phyloP scores from a whole-genome alignment of 208 protist species.

The Trypanosoma rangeli region DNA sequence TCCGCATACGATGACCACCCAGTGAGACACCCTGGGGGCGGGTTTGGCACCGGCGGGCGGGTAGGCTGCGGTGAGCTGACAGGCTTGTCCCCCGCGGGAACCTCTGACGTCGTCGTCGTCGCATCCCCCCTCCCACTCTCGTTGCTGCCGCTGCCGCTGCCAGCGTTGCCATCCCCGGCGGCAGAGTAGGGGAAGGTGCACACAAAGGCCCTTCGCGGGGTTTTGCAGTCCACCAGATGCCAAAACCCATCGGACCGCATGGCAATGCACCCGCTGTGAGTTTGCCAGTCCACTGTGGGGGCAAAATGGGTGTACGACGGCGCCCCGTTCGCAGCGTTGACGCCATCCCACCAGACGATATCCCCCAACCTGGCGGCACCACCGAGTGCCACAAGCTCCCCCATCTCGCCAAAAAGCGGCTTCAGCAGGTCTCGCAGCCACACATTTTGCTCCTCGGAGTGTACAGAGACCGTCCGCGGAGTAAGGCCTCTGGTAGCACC shows the following conservation, averaged over 20 bases:
- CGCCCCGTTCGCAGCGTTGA: background rate
- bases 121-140: background rate
- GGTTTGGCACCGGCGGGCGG: constrained; percentile 36
- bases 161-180: constrained; percentile 4
- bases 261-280: constrained; percentile 42
- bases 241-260: constrained; percentile 46
- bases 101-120: constrained; percentile 1
- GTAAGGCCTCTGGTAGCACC: background rate
- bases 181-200: constrained; percentile 38
- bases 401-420: constrained; percentile 3
- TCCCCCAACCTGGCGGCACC: constrained; percentile 35
- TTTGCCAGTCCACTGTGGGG: constrained; percentile 28
- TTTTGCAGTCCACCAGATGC: constrained; percentile 33
- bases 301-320: constrained; percentile 48
- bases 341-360: constrained; percentile 36
- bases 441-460: constrained; percentile 31
- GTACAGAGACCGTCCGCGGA: constrained; percentile 25
- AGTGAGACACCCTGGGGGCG: constrained; percentile 38
- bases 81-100: background rate
- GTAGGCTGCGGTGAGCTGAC: constrained; percentile 8
- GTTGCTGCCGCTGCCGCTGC: constrained; percentile 10
- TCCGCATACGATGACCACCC: constrained; percentile 43
- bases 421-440: constrained; percentile 21
- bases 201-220: constrained; percentile 34
- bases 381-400: constrained; percentile 27